These are phyloP conservation scores for Moricandia arvensis DNA, from an alignment of 345 rosid genomes.

Conservation along the genomic window DNA sequence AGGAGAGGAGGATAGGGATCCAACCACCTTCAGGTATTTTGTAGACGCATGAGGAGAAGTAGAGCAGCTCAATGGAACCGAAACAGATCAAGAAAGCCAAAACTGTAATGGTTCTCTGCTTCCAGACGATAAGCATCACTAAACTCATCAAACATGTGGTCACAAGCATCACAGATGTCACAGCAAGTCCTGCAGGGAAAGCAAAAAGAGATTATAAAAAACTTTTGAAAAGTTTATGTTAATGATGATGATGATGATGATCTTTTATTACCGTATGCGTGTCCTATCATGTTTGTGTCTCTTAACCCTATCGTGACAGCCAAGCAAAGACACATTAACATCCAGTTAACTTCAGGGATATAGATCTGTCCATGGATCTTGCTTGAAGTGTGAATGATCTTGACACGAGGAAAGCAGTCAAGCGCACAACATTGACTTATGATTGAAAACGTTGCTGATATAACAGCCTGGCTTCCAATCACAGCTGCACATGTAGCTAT, in stretches of 20 bases:
- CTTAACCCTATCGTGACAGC: constrained; percentile 68
- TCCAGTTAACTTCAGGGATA: constrained; percentile 94
- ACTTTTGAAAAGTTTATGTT: background rate
- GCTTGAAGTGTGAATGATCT: constrained; percentile 74
- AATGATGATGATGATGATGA: background rate
- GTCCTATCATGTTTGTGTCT: constrained; percentile 72
- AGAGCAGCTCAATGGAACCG: constrained; percentile 67
- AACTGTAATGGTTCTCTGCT: constrained; percentile 45
- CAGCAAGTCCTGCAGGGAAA: constrained; percentile 67
- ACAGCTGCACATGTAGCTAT: constrained; percentile 81
- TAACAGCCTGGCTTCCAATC: constrained; percentile 89
- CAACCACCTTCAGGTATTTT: constrained; percentile 81
- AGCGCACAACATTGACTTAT: constrained; percentile 81
- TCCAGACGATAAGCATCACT: constrained; percentile 69
- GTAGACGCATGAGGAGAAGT: constrained; percentile 60
- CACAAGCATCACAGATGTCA: constrained; percentile 72
- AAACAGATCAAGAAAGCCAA: constrained; percentile 52
- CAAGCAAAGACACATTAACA: constrained; percentile 72
- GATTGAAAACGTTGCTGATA: constrained; percentile 87
- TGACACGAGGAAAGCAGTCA: constrained; percentile 86
- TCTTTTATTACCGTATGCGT: constrained; percentile 63
- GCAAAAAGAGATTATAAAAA: background rate
- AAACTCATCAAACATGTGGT: constrained; percentile 74
- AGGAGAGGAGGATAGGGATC: constrained; percentile 67
- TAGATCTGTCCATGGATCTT: constrained; percentile 78